Evolutionary conservation across 768 basidiomycete genomes (phyloP).

Genomic region (Psilocybe tampanensis): DNA sequence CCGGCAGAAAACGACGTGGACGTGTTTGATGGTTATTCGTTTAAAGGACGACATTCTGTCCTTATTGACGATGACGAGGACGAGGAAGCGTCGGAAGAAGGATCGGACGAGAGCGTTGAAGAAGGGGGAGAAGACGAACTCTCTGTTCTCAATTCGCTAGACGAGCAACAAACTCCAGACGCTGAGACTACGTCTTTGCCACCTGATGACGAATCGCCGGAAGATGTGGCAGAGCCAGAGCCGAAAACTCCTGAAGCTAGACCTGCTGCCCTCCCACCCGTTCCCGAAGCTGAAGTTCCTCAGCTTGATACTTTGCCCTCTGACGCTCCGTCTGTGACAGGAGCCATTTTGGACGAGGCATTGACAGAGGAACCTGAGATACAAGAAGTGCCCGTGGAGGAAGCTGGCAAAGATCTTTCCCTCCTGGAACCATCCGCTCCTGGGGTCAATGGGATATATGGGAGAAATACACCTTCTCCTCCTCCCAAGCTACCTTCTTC

Average conservation of each 20-base stretch:
- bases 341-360: slow-evolving; percentile 10
- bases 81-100: slow-evolving; percentile 39
- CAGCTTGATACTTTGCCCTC: slow-evolving; percentile 6
- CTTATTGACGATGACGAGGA: slow-evolving; percentile 75
- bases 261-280: slow-evolving; percentile 31
- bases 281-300: slow-evolving; percentile 9
- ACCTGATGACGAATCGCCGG: slow-evolving; percentile 27
- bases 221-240: slow-evolving; percentile 61
- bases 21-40: slow-evolving; percentile 94
- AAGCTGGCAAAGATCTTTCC: slow-evolving; percentile 13
- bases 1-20: slow-evolving; percentile 57
- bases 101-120: slow-evolving; percentile 45
- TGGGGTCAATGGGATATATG: slow-evolving; percentile 17
- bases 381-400: slow-evolving; percentile 10
- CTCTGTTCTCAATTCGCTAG: slow-evolving; percentile 21
- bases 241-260: slow-evolving; percentile 81
- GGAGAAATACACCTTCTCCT: slow-evolving; percentile 17
- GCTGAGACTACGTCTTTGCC: slow-evolving; percentile 15
- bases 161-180: slow-evolving; percentile 13
- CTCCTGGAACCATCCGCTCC: slow-evolving; percentile 1
- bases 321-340: not conserved
- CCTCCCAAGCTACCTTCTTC: slow-evolving; percentile 27
- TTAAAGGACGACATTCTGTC: slow-evolving; percentile 84
- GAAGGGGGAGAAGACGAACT: slow-evolving; percentile 35
- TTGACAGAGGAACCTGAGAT: slow-evolving; percentile 13